A percentile compares a stretch with the other conserved stretches of the same genome.
Conservation (phyloP, 176 grass and related monocot genomes). For the Zizania latifolia region DNA sequence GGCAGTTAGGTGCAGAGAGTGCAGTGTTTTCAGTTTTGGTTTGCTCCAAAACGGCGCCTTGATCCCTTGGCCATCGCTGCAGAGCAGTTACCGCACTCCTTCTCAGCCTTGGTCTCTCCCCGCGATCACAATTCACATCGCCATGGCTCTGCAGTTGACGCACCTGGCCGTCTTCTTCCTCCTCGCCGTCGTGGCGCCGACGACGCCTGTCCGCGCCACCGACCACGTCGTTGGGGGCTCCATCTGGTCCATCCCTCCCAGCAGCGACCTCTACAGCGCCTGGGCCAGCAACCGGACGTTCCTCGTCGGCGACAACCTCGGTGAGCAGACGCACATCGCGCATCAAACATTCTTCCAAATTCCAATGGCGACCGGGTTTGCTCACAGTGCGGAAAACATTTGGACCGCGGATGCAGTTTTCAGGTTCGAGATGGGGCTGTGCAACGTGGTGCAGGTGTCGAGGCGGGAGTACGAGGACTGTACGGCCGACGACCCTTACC, state of each 20-base stretch:
- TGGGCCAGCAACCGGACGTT: slow-evolving; percentile 45
- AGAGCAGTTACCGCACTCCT: too few relatives aligned
- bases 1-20: too few relatives aligned
- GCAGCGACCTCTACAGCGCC: slow-evolving; percentile 22
- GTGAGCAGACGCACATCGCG: background rate
- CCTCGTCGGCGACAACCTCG: slow-evolving; percentile 34
- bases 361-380: too few relatives aligned
- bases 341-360: too few relatives aligned
- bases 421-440: slow-evolving; percentile 51
- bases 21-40: too few relatives aligned
- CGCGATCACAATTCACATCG: too few relatives aligned
- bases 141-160: background rate
- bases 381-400: too few relatives aligned
- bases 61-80: too few relatives aligned
- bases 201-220: background rate
- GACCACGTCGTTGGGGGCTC: slow-evolving; percentile 47
- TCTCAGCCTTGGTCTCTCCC: too few relatives aligned
- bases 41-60: too few relatives aligned
- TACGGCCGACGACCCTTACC: slow-evolving; percentile 23
- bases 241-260: slow-evolving; percentile 46
- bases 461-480: slow-evolving; percentile 33
- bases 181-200: background rate
- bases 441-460: slow-evolving; percentile 49
- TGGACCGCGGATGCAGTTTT: slow-evolving; percentile 25
- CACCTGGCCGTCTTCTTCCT: background rate